These are phyloP conservation scores for Gossypium trilobum DNA, from an alignment of 441 rosid genomes.

Conservation along the genomic window DNA sequence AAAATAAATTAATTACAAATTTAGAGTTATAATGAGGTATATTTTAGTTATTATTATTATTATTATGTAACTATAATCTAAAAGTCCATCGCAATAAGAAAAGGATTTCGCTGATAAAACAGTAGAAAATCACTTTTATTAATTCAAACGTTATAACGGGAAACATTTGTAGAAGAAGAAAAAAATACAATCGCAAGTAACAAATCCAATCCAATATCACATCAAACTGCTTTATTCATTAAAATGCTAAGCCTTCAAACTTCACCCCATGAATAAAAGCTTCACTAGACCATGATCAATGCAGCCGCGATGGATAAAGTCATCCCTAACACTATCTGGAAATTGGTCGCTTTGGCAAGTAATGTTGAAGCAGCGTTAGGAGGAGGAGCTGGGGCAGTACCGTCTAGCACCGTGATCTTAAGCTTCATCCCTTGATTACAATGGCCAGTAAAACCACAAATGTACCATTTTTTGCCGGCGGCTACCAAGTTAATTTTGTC, in stretches of 20 bases:
- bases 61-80: too few relatives aligned
- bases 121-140: too few relatives aligned
- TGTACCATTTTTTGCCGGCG: slow-evolving; percentile 34
- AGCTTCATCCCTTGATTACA: slow-evolving; percentile 29
- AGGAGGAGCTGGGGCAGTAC: neutral
- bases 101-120: too few relatives aligned
- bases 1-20: too few relatives aligned
- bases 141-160: too few relatives aligned
- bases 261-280: neutral
- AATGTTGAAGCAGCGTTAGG: neutral
- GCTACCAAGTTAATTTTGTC: slow-evolving; percentile 23
- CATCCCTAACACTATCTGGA: neutral
- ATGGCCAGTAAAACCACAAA: slow-evolving; percentile 32
- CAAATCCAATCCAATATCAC: neutral
- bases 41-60: too few relatives aligned
- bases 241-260: neutral
- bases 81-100: too few relatives aligned
- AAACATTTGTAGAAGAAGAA: too few relatives aligned
- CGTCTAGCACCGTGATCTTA: slow-evolving; percentile 9
- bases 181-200: neutral
- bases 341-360: neutral
- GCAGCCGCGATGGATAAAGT: neutral
- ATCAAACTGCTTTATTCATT: neutral
- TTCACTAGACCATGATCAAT: neutral
- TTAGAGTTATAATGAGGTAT: too few relatives aligned